A percentile compares a stretch with the other conserved stretches of the same genome.
phyloP scores from a whole-genome alignment of 768 basidiomycete genomes.

The Lactifluus pinguis region DNA sequence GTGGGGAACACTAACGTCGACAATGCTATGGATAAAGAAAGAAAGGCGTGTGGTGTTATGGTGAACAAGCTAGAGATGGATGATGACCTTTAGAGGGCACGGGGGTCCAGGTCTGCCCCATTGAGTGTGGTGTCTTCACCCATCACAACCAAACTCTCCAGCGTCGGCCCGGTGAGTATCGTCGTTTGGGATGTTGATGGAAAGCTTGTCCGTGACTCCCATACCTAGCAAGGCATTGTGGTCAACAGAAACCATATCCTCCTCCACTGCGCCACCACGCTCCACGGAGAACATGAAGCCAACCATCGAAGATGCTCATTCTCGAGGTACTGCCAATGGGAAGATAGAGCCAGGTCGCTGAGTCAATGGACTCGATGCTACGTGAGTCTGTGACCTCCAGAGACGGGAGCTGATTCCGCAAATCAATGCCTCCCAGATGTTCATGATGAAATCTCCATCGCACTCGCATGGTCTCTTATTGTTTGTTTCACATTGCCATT shows the following conservation, averaged over 20 bases:
- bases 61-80: not conserved
- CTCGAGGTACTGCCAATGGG: too few relatives aligned
- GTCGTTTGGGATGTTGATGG: not conserved
- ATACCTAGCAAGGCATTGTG: not conserved
- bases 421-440: too few relatives aligned
- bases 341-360: too few relatives aligned
- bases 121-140: slow-evolving; percentile 9
- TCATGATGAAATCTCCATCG: too few relatives aligned
- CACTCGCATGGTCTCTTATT: too few relatives aligned
- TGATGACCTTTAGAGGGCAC: not conserved
- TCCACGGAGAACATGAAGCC: slow-evolving; percentile 38
- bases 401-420: too few relatives aligned
- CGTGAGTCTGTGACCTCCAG: too few relatives aligned
- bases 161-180: slow-evolving; percentile 13
- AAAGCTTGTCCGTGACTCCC: slow-evolving; percentile 6
- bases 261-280: not conserved
- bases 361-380: too few relatives aligned
- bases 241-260: not conserved
- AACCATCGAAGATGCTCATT: slow-evolving; percentile 43
- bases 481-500: too few relatives aligned
- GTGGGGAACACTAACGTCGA: slow-evolving; percentile 43
- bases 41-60: not conserved
- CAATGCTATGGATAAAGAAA: slow-evolving; percentile 9
- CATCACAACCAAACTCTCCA: slow-evolving; percentile 9
- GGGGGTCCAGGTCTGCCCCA: slow-evolving; percentile 1